Percentiles rank a stretch among this genome's conserved stretches.
These are phyloP conservation scores for Sphaerulina populicola DNA, from an alignment of 2,329 filamentous ascomycete species.

Conservation along the genomic window DNA sequence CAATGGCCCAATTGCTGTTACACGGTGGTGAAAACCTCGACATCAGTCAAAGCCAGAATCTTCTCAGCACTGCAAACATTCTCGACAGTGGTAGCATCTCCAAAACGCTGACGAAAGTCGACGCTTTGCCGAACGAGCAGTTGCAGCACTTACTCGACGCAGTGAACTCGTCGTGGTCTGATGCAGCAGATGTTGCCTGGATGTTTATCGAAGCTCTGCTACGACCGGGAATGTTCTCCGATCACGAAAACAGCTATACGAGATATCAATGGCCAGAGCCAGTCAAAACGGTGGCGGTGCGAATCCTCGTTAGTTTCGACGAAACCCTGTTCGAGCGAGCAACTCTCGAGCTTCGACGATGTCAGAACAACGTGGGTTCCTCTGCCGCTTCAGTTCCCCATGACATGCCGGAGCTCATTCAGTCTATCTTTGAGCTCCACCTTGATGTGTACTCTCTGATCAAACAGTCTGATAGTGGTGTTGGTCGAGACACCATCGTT, in stretches of 20 bases:
- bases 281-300: constrained; percentile 48
- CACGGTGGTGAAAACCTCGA: constrained; percentile 24
- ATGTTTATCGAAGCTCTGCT: constrained; percentile 48
- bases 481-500: constrained; percentile 44
- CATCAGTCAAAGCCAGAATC: constrained; percentile 14
- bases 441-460: constrained; percentile 58
- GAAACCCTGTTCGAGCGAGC: constrained; percentile 41
- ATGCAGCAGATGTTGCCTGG: constrained; percentile 46
- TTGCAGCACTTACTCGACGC: constrained; percentile 36
- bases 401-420: constrained; percentile 45
- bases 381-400: constrained; percentile 25
- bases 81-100: constrained; percentile 12
- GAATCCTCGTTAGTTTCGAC: constrained; percentile 48
- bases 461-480: constrained; percentile 51
- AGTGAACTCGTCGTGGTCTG: constrained; percentile 43
- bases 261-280: constrained; percentile 48
- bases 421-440: constrained; percentile 59
- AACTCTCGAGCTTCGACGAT: constrained; percentile 8
- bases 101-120: constrained; percentile 12
- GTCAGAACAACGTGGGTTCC: neutral
- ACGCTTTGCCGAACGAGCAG: constrained; percentile 28
- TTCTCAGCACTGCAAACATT: constrained; percentile 12
- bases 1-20: constrained; percentile 24
- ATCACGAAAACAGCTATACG: constrained; percentile 39
- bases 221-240: constrained; percentile 32